These are phyloP conservation scores for Actinidia arguta DNA, from an alignment of 179 eudicot species.

Conservation along the genomic window DNA sequence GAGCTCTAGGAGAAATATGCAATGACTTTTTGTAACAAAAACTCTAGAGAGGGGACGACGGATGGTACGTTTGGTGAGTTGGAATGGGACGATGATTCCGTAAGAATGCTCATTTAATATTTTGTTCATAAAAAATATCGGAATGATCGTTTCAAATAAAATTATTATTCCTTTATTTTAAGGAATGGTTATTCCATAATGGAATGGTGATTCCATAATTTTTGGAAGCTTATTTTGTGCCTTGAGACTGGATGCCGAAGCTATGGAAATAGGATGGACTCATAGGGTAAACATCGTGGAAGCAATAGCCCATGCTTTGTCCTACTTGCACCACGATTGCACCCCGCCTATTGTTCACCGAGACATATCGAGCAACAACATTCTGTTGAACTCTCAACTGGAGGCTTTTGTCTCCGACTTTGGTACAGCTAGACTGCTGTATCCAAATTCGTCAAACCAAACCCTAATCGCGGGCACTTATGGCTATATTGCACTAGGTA, in stretches of 20 bases:
- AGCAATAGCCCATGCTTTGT: not conserved
- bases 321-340: constrained; percentile 9
- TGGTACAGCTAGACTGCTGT: not conserved
- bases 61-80: too few species aligned
- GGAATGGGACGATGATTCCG: too few species aligned
- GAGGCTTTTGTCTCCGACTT: not conserved
- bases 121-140: too few species aligned
- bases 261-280: not conserved
- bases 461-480: not conserved
- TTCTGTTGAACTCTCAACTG: not conserved
- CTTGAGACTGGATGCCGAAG: not conserved
- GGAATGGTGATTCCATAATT: too few species aligned
- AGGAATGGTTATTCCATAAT: too few species aligned
- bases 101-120: too few species aligned
- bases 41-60: too few species aligned
- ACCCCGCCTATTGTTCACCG: not conserved
- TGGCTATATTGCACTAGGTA: not conserved
- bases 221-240: not conserved
- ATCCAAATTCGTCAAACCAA: not conserved
- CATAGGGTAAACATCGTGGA: not conserved
- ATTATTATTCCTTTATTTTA: too few species aligned
- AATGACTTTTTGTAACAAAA: too few species aligned
- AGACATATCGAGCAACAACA: constrained; percentile 1
- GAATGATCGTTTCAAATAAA: too few species aligned
- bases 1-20: too few species aligned